A percentile compares a stretch with the other conserved stretches of the same genome.
Conservation (phyloP, 192 early-diverging fungal genomes). For the Globomyces pollinis-pini region DNA sequence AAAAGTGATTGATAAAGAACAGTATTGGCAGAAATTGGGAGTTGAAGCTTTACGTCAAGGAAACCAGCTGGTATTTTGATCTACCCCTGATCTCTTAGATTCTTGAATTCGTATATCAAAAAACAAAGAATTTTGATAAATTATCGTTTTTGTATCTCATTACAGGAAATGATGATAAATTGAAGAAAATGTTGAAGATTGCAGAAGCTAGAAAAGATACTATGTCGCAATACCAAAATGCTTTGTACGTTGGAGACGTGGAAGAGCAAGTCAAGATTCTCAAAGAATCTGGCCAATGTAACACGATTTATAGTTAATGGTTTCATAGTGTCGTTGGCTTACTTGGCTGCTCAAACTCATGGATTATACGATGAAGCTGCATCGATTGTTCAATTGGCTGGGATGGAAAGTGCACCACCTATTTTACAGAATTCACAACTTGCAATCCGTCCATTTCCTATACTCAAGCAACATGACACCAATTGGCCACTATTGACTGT, state of each 20-base stretch:
- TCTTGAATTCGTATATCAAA: conserved; percentile 86
- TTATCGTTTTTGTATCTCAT: conserved; percentile 94
- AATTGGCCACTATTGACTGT: conserved; percentile 93
- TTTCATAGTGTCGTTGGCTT: too few species aligned
- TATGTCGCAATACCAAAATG: conserved; percentile 90
- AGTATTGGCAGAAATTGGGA: conserved; percentile 85
- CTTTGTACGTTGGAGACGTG: conserved; percentile 83
- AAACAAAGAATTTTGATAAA: conserved; percentile 82
- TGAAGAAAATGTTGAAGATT: conserved; percentile 92
- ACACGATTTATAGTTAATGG: too few species aligned
- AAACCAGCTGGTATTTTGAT: conserved; percentile 79
- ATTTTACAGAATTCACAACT: conserved; percentile 47
- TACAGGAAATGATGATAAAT: conserved; percentile 86
- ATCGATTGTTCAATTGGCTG: conserved; percentile 67
- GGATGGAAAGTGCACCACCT: conserved; percentile 46
- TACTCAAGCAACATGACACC: conserved; percentile 62
- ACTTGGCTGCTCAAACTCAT: conserved; percentile 83
- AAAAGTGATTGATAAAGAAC: conserved; percentile 77
- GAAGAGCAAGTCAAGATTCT: conserved; percentile 82
- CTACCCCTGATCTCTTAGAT: too few species aligned
- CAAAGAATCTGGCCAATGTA: conserved; percentile 78
- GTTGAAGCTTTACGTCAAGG: conserved; percentile 86
- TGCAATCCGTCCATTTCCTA: conserved; percentile 61
- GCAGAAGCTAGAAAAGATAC: conserved; percentile 73
- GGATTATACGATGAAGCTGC: conserved; percentile 81